Evolutionary conservation across 2,329 filamentous ascomycete species (phyloP).

Genomic region (Colletotrichum sp.): DNA sequence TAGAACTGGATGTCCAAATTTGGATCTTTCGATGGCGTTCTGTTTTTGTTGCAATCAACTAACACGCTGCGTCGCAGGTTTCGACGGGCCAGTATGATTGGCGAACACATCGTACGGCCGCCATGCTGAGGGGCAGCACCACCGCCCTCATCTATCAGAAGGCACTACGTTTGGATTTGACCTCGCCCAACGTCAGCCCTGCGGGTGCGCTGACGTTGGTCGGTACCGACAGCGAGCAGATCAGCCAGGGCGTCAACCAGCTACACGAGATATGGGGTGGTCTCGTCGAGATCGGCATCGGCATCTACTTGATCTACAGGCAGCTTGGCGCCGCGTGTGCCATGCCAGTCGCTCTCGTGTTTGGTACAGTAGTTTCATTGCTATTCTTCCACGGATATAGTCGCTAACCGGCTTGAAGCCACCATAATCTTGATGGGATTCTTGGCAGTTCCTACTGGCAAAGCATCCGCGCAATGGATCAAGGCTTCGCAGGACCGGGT

Average conservation of each 20-base stretch:
- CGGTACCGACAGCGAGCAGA: constrained; percentile 30
- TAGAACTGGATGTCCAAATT: background rate
- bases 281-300: constrained; percentile 29
- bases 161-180: constrained; percentile 21
- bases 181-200: constrained; percentile 22
- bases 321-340: constrained; percentile 46
- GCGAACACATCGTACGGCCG: constrained; percentile 25
- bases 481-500: constrained; percentile 54
- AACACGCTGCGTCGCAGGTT: constrained; percentile 10
- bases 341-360: constrained; percentile 47
- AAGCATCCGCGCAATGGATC: constrained; percentile 50
- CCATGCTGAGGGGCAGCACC: constrained; percentile 30
- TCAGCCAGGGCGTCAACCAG: constrained; percentile 24
- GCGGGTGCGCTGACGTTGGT: constrained; percentile 29
- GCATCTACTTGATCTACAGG: constrained; percentile 29
- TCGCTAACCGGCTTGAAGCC: constrained; percentile 8
- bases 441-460: constrained; percentile 24
- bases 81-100: constrained; percentile 27
- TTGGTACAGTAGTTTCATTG: constrained; percentile 36
- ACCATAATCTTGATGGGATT: constrained; percentile 38
- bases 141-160: constrained; percentile 31
- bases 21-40: background rate
- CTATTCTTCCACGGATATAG: background rate
- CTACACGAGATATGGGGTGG: constrained; percentile 27
- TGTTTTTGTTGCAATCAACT: background rate